Percentiles rank a stretch among this genome's conserved stretches.
Evolutionary conservation across 257 asterid genomes (phyloP).

Genomic region (Rubia yunnanensis): DNA sequence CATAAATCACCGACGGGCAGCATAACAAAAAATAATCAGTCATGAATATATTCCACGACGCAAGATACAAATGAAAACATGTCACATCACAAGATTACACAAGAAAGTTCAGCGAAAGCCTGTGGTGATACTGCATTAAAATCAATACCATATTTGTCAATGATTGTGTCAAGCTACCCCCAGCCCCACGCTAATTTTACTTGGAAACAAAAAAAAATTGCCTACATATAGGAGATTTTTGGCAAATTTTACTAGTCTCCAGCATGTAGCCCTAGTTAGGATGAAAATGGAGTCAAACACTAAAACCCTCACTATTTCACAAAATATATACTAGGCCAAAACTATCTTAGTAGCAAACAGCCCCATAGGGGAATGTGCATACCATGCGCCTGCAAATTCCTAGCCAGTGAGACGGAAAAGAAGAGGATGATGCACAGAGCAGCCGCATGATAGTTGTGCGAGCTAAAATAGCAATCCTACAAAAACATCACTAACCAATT

Average conservation of each 20-base stretch:
- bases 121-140: not conserved
- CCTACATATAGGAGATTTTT: not conserved
- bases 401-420: constrained; percentile 90
- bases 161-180: not conserved
- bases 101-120: not conserved
- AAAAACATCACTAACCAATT: constrained; percentile 11
- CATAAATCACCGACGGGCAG: not conserved
- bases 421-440: constrained; percentile 86
- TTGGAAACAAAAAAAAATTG: not conserved
- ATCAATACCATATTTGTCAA: not conserved
- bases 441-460: constrained; percentile 79
- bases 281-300: not conserved
- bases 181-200: not conserved
- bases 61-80: not conserved
- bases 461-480: constrained; percentile 84
- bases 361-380: constrained; percentile 17
- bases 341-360: not conserved
- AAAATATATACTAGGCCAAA: not conserved
- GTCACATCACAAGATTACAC: not conserved
- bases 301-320: not conserved
- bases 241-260: not conserved
- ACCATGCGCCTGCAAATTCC: constrained; percentile 86
- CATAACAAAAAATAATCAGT: not conserved
- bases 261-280: not conserved
- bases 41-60: not conserved